Conservation (phyloP, 2,329 filamentous ascomycete species). For the Hymenoscyphus albidus region DNA sequence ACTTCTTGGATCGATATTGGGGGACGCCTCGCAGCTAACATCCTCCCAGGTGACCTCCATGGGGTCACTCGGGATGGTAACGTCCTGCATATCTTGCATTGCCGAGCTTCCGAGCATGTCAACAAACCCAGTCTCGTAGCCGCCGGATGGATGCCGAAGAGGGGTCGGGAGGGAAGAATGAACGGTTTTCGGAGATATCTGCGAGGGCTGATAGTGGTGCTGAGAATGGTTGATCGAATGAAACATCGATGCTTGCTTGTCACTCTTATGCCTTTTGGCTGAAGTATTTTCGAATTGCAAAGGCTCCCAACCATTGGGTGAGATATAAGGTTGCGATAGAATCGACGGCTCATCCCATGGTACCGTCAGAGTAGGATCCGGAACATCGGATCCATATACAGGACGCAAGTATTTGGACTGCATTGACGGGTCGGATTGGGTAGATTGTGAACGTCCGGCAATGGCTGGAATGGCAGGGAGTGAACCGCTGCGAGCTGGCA, state of each 20-base stretch:
- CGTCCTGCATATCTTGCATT: neutral
- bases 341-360: conserved; percentile 3
- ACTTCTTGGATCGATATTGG: neutral
- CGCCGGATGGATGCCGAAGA: conserved; percentile 3
- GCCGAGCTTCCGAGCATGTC: conserved; percentile 7
- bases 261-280: conserved; percentile 18
- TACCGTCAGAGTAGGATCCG: neutral
- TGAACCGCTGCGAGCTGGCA: conserved; percentile 14
- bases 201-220: neutral
- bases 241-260: neutral
- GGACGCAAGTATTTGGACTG: neutral
- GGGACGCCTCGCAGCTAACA: neutral
- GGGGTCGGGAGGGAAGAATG: neutral
- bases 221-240: neutral
- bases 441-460: neutral
- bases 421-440: neutral
- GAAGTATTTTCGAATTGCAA: conserved; percentile 7
- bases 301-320: conserved; percentile 12
- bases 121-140: neutral
- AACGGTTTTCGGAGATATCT: conserved; percentile 12
- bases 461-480: conserved; percentile 12
- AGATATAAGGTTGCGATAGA: conserved; percentile 10
- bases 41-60: neutral
- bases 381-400: neutral
- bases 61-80: neutral